Evolutionary conservation across 2,329 filamentous ascomycete species (phyloP), one percentile per base, ranked within the genome.

Genomic region (Botrytis porri): DNA sequence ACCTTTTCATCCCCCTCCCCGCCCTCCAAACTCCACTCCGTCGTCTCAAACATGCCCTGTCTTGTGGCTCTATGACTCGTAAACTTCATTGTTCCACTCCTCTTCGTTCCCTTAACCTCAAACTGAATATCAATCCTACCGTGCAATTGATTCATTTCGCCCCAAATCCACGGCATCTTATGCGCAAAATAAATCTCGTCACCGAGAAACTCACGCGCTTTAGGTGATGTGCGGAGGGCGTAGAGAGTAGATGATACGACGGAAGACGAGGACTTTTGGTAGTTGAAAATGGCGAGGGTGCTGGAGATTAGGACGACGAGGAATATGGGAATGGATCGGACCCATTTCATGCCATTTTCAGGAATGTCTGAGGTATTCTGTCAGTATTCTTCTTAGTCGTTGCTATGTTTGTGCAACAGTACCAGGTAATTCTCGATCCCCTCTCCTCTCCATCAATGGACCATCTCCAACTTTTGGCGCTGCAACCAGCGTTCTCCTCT

Each of bases 241-340:
- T 98, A 99, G 41, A 99, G 88, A 7, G 94, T 96, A 72, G 92
- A 93, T 72, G 90, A 90, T n/a, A 98, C 93, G 43, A 95, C 88
- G 71, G 92, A 93, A 39, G 90, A 94, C n/a, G 93, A 94, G 73
- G 91, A 89, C 83, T 98, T 98, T 83, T 99, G 95, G 88, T 99
- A 98, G 88, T 99, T 99, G 92, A 99, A 98, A 83, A 99, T 98
- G 77, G 92, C 93, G 74, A 97, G 84, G 77, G 91, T 90, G 77
- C 91, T 92, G 72, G 87, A 86, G 66, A 88, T 88, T 78, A 97
- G 89, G 75, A 93, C 85, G 75, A 88, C 83, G 70, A 92, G 81
- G 87, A 98, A 98, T 81, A 97, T 84, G 71, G 95, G 95, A 48
- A 97, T 83, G 1, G 93, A 94, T 78, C 88, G 88, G 72, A 86